Evolutionary conservation across 148 eudicot genomes (phyloP).

Genomic region (Chenopodium berlandieri): DNA sequence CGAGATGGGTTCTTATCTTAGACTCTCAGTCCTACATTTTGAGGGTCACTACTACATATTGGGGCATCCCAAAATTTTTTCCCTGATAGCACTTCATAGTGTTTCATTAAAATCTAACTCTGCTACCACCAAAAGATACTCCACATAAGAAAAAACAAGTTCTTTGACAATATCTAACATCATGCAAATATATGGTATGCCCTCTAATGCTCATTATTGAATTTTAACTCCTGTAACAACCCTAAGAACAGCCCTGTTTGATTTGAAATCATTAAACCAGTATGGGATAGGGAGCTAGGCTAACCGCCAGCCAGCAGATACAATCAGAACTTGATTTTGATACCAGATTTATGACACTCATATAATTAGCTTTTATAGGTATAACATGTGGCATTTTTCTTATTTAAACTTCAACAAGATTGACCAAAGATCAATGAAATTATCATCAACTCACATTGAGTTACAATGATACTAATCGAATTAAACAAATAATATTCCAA

Average conservation of each 20-base stretch:
- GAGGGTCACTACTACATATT: neutral
- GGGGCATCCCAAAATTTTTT: neutral
- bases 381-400: neutral
- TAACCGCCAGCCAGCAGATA: too few species aligned
- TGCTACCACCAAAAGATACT: too few species aligned
- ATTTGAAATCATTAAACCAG: too few species aligned
- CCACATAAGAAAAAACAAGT: too few species aligned
- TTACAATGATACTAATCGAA: neutral
- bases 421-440: neutral
- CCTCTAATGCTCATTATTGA: too few species aligned
- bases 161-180: too few species aligned
- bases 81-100: neutral
- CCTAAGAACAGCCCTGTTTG: too few species aligned
- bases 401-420: neutral
- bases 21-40: neutral
- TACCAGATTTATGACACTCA: neutral
- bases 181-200: too few species aligned
- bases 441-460: neutral
- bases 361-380: neutral
- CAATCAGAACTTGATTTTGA: neutral
- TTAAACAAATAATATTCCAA: constrained; percentile 15
- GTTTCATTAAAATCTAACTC: neutral
- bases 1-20: neutral
- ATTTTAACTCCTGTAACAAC: neutral
- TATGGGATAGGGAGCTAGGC: too few species aligned